Conservation (phyloP, 2,329 filamentous ascomycete genomes). For the Penicillium sp. region DNA sequence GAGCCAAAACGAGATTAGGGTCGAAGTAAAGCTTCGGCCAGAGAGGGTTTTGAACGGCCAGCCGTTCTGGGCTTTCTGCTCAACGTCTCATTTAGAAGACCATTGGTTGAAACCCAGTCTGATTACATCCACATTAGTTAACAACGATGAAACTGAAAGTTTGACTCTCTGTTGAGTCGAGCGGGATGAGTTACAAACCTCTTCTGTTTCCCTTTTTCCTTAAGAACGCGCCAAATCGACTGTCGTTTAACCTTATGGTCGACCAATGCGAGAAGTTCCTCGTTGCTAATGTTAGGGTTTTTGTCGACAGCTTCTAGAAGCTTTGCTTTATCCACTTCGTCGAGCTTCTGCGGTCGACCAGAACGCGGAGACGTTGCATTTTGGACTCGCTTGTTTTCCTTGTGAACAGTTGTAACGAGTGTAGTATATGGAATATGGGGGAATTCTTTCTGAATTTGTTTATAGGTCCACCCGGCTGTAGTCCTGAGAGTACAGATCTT, state of each 20-base stretch:
- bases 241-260: not conserved
- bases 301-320: slow-evolving; percentile 2
- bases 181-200: not conserved
- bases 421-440: not conserved
- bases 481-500: not conserved
- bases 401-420: not conserved
- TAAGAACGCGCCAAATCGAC: slow-evolving; percentile 16
- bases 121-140: not conserved
- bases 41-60: not conserved
- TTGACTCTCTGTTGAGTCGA: not conserved
- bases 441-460: not conserved
- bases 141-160: not conserved
- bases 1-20: too few species aligned
- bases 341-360: not conserved
- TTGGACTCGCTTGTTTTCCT: not conserved
- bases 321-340: slow-evolving; percentile 6
- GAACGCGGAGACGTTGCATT: not conserved
- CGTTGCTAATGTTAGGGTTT: slow-evolving; percentile 5
- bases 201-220: not conserved
- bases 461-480: not conserved
- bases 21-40: not conserved
- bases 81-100: not conserved
- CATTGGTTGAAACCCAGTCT: not conserved
- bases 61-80: not conserved
- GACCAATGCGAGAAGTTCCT: not conserved